phyloP scores from a whole-genome alignment of 139 green algal species.

The Chloropicon primus region DNA sequence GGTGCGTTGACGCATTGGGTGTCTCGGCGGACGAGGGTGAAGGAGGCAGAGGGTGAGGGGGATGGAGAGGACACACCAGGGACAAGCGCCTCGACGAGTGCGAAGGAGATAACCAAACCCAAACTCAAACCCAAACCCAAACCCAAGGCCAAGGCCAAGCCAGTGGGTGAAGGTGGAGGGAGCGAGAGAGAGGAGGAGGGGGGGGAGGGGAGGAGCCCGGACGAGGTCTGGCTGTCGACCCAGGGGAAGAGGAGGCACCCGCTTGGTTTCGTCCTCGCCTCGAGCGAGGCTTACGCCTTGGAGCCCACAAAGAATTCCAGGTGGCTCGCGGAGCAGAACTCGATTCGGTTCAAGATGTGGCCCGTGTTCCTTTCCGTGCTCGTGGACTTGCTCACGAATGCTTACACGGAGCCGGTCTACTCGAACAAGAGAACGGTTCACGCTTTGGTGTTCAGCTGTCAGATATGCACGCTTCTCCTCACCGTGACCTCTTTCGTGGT shows the following conservation, averaged over 20 bases:
- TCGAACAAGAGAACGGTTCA: neutral
- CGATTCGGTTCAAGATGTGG: neutral
- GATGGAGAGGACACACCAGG: neutral
- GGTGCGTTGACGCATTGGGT: neutral
- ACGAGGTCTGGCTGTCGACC: neutral
- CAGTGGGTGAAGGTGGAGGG: neutral
- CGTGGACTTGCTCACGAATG: neutral
- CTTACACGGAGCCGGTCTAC: neutral
- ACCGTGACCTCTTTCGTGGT: neutral
- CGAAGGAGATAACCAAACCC: too few relatives aligned
- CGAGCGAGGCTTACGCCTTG: neutral
- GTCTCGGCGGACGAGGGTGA: neutral
- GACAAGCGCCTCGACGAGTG: neutral
- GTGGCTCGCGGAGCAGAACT: neutral
- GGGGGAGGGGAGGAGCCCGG: too few relatives aligned
- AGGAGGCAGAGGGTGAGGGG: neutral
- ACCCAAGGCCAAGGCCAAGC: too few relatives aligned
- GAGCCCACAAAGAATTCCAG: neutral
- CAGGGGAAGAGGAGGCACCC: neutral
- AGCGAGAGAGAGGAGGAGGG: neutral
- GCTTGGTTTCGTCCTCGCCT: neutral
- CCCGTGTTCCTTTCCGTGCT: neutral
- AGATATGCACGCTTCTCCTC: neutral
- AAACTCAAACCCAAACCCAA: too few relatives aligned
- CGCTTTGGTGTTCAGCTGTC: neutral